phyloP scores from a whole-genome alignment of 257 asterid species.

The Pogostemon cablin region DNA sequence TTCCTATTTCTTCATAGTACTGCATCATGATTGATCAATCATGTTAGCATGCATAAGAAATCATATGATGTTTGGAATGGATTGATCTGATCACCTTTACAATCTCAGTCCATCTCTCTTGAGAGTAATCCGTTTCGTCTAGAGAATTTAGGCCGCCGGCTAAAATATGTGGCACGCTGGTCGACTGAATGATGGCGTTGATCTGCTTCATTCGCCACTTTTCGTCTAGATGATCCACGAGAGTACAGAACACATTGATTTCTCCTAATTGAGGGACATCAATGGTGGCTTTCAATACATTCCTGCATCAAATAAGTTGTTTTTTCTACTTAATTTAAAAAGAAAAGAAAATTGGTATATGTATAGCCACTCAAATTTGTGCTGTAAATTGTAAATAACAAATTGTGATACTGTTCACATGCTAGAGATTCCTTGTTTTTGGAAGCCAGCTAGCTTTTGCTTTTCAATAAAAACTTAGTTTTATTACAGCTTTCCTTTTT shows the following conservation, averaged over 20 bases:
- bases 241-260: conserved; percentile 77
- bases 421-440: conserved; percentile 35
- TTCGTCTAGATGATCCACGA: conserved; percentile 83
- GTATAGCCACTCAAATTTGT: background rate
- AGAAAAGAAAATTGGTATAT: no score
- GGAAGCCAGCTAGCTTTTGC: conserved; percentile 26
- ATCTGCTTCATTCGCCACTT: conserved; percentile 95
- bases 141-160: conserved; percentile 94
- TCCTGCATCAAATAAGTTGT: conserved; percentile 51
- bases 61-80: background rate
- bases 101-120: conserved; percentile 91
- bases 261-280: conserved; percentile 87
- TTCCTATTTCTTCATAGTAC: conserved; percentile 93
- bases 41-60: no score
- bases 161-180: conserved; percentile 78
- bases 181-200: conserved; percentile 69
- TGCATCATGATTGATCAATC: conserved; percentile 27
- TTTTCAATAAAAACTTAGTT: background rate
- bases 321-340: no score
- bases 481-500: conserved; percentile 10
- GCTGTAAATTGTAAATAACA: background rate
- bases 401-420: conserved; percentile 23
- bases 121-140: conserved; percentile 83
- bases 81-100: conserved; percentile 53
- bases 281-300: conserved; percentile 89